phyloP scores from a whole-genome alignment of 2,329 filamentous ascomycete genomes.

The Penicillium palitans region DNA sequence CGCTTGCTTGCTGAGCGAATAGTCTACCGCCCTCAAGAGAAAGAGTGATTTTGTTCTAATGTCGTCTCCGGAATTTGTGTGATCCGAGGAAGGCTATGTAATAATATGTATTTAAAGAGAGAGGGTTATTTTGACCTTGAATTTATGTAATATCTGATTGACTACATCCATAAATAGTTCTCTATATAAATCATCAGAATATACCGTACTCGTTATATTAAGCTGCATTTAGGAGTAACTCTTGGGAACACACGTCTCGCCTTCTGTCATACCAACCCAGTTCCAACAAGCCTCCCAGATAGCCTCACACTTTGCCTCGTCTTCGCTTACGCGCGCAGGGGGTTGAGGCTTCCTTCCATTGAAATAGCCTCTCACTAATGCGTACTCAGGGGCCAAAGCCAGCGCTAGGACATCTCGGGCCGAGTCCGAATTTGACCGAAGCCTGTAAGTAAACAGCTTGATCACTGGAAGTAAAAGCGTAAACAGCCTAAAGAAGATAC shows the following conservation, averaged over 20 bases:
- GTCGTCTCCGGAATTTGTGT: not conserved
- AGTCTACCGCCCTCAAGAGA: conserved; percentile 6
- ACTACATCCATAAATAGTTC: not conserved
- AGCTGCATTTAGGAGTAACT: not conserved
- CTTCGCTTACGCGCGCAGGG: not conserved
- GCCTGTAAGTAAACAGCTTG: not conserved
- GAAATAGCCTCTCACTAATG: conserved; percentile 1
- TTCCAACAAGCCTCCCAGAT: conserved; percentile 8
- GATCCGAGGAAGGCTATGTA: not conserved
- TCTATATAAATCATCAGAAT: not conserved
- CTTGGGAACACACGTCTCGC: conserved; percentile 2
- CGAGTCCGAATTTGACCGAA: conserved; percentile 5
- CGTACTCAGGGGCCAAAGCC: conserved; percentile 1
- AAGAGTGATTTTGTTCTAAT: not conserved
- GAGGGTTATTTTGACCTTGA: not conserved
- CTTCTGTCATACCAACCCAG: not conserved
- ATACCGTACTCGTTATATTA: not conserved
- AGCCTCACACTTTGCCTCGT: not conserved
- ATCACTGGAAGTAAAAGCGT: not conserved
- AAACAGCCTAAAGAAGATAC: not conserved
- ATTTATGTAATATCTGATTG: not conserved
- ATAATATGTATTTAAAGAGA: not conserved
- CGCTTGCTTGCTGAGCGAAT: conserved; percentile 13
- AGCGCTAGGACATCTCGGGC: conserved; percentile 1
- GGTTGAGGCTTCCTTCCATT: not conserved